These are phyloP conservation scores for Imleria badia DNA, from an alignment of 768 basidiomycete genomes.

Conservation along the genomic window DNA sequence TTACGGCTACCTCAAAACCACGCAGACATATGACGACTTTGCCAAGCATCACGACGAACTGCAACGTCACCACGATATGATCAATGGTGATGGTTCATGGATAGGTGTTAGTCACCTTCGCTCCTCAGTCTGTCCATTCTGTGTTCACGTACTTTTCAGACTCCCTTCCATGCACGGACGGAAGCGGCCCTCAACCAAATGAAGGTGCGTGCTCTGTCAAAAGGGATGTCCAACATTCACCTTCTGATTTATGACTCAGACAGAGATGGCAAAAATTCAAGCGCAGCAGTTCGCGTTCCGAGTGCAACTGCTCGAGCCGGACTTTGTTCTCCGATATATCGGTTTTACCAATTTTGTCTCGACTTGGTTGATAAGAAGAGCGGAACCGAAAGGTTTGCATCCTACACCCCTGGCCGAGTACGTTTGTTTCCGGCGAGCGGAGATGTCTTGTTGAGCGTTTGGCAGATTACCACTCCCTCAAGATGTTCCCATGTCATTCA, in stretches of 20 bases:
- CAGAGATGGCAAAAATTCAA: constrained; percentile 66
- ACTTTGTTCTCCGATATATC: constrained; percentile 73
- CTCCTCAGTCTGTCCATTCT: neutral
- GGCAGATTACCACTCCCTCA: constrained; percentile 80
- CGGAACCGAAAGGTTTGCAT: constrained; percentile 77
- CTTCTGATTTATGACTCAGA: constrained; percentile 37
- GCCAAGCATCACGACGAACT: constrained; percentile 75
- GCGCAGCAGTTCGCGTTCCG: constrained; percentile 79
- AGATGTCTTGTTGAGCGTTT: constrained; percentile 4
- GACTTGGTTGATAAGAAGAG: constrained; percentile 90
- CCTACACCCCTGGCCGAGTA: constrained; percentile 70
- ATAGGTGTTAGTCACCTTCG: constrained; percentile 57
- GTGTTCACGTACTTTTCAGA: constrained; percentile 38
- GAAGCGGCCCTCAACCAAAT: constrained; percentile 75
- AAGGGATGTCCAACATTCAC: neutral
- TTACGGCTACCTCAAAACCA: constrained; percentile 81
- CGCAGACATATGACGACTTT: constrained; percentile 72
- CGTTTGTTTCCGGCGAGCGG: constrained; percentile 27
- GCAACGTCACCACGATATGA: constrained; percentile 70
- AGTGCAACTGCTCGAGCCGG: constrained; percentile 84
- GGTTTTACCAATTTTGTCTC: constrained; percentile 89
- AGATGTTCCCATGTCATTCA: constrained; percentile 83
- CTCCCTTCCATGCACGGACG: constrained; percentile 70
- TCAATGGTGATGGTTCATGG: constrained; percentile 80
- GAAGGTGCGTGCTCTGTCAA: constrained; percentile 49